Evolutionary conservation across 108 stramenopile genomes (phyloP), one percentile per base, ranked within the genome.

Genomic region (Fistulifera solaris): DNA sequence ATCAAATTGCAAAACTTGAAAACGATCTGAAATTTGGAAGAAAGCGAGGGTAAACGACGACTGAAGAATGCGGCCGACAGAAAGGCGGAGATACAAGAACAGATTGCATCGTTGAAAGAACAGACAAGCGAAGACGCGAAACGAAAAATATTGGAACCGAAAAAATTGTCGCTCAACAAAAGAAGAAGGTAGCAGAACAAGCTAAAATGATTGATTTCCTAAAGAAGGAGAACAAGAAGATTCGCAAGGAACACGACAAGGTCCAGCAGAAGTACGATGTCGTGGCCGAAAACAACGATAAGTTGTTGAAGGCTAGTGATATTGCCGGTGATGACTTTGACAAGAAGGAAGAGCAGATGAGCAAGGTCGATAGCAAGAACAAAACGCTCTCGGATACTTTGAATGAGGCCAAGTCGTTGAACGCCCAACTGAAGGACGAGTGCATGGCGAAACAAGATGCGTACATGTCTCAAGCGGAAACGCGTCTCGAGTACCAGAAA

Each of bases 381-480:
- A 46, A 59, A 27, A 38, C 31, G 17, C 44, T 59, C 10, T 19
- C 26, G 16, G 48, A 28, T 19, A 38, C 13, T n/a, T 21, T 59
- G 15, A 46, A 59, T 18, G 28, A 48, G 22, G 58, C 58, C 58
- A 81, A 85, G 67, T 60, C 74, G 53, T 54, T 71, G 38, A 47
- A 67, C 0, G 62, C 64, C 12, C 60, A 67, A 43, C 50, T 79
- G 54, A 81, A 82, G 69, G 85, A 87, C 40, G 80, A 78, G 40
- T 62, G 81, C 43, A 74, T 77, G 68, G 76, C 76, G 54, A 70
- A 73, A 26, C 76, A 81, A 51, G 78, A 76, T 13, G 66, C 70
- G 16, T 87, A 87, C 54, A 57, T 81, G 27, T 66, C 78, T 6
- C 76, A 81, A 63, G 85, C 81, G n/a, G 79, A 81, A 45, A 68